phyloP scores from a whole-genome alignment of 768 basidiomycete genomes.

The Leccinum aurantiacum region DNA sequence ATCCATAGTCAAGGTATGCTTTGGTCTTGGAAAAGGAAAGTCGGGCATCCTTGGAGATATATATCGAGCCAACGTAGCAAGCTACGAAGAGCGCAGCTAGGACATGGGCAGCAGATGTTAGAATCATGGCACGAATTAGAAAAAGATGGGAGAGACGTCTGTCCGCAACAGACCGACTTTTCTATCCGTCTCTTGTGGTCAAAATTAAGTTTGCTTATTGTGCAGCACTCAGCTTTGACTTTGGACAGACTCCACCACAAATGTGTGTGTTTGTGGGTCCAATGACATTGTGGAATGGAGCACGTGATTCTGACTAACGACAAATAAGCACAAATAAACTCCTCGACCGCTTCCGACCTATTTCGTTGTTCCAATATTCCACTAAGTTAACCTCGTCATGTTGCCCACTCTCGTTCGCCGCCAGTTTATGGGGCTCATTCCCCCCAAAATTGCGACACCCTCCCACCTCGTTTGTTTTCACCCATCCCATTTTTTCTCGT shows the following conservation, averaged over 20 bases:
- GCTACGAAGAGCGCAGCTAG: constrained; percentile 58
- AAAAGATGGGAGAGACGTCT: neutral
- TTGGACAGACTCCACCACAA: neutral
- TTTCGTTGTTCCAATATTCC: constrained; percentile 11
- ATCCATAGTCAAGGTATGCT: constrained; percentile 26
- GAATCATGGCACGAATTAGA: constrained; percentile 21
- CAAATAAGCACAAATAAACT: constrained; percentile 20
- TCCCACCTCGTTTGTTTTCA: constrained; percentile 64
- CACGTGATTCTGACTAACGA: constrained; percentile 18
- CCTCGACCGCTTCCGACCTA: constrained; percentile 17
- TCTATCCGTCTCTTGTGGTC: constrained; percentile 3
- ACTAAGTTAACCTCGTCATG: constrained; percentile 47
- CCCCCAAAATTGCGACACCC: constrained; percentile 94
- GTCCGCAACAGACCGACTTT: constrained; percentile 13
- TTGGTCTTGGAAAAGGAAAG: constrained; percentile 46
- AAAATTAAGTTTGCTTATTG: neutral
- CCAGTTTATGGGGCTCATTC: constrained; percentile 81
- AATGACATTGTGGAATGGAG: neutral
- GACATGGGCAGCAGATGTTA: constrained; percentile 45
- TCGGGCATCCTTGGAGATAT: constrained; percentile 66
- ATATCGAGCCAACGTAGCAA: constrained; percentile 82
- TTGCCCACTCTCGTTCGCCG: constrained; percentile 82
- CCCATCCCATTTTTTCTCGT: neutral
- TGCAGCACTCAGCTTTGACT: neutral
- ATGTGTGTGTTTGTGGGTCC: constrained; percentile 13